phyloP scores from a whole-genome alignment of 1,284 basidiomycete species.

The Tremellales sp. region DNA sequence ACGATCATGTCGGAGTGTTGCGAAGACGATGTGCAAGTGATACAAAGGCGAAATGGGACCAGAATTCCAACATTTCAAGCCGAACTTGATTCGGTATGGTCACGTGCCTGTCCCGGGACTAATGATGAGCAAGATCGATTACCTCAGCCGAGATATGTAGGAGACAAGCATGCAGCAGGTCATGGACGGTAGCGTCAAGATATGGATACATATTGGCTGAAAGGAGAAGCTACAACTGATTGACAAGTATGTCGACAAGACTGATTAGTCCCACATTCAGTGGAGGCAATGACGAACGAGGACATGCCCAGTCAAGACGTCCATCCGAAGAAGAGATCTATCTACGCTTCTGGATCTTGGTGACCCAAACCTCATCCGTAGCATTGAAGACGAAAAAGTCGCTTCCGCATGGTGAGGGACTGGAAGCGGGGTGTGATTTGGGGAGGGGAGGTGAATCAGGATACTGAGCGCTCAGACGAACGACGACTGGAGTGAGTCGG shows the following conservation, averaged over 20 bases:
- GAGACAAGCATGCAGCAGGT: too few relatives aligned
- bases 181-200: too few relatives aligned
- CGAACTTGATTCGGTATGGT: background rate
- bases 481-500: background rate
- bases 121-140: too few relatives aligned
- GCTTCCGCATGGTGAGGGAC: conserved; percentile 33
- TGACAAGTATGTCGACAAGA: conserved; percentile 27
- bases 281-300: conserved; percentile 28
- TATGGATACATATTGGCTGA: too few relatives aligned
- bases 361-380: conserved; percentile 22
- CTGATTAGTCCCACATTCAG: conserved; percentile 41
- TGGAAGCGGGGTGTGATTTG: conserved; percentile 25
- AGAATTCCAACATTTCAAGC: background rate
- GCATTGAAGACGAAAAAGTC: conserved; percentile 32
- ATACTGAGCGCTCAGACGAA: background rate
- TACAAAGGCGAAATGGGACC: background rate
- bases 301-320: conserved; percentile 39
- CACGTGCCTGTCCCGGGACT: too few relatives aligned
- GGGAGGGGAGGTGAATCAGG: background rate
- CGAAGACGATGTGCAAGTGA: too few relatives aligned
- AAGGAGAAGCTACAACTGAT: background rate
- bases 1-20: background rate
- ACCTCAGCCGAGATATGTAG: too few relatives aligned
- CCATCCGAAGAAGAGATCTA: conserved; percentile 2
- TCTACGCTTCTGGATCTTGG: conserved; percentile 26